These are phyloP conservation scores for Penstemon davidsonii DNA, from an alignment of 257 asterid genomes.

Conservation along the genomic window DNA sequence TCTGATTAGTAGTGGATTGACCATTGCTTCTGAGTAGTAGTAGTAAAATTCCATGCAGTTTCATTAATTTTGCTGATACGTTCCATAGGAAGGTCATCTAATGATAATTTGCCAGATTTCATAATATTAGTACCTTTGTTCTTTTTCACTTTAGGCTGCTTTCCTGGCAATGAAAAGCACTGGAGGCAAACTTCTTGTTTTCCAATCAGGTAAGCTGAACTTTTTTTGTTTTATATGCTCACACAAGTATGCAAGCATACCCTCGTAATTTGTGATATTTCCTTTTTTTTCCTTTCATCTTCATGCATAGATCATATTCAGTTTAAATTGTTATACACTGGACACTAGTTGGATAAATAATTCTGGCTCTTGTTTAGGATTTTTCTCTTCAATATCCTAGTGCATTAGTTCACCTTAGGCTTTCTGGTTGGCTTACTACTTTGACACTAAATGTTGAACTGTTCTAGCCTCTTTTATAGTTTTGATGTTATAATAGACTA, in stretches of 20 bases:
- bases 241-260: not conserved
- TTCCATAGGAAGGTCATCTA: conserved; percentile 15
- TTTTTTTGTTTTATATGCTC: not conserved
- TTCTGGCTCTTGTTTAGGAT: not conserved
- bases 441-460: conserved; percentile 16
- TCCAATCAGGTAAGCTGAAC: conserved; percentile 72
- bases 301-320: conserved; percentile 5
- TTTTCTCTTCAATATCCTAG: not conserved
- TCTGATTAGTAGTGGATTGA: too few relatives aligned
- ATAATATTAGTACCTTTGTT: conserved; percentile 8
- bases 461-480: not conserved
- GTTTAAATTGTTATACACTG: not conserved
- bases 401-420: not conserved
- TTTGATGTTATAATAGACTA: not conserved
- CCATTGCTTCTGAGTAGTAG: conserved; percentile 1
- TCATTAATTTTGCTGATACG: conserved; percentile 11
- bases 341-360: not conserved
- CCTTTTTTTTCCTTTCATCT: not conserved
- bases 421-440: conserved; percentile 10
- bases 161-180: conserved; percentile 89
- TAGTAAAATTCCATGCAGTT: not conserved
- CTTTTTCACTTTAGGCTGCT: conserved; percentile 64
- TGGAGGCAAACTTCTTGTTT: conserved; percentile 92
- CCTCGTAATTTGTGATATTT: too few relatives aligned
- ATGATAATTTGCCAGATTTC: conserved; percentile 16